These are phyloP conservation scores for Nitzschia palea DNA, from an alignment of 108 stramenopile species.

Conservation along the genomic window DNA sequence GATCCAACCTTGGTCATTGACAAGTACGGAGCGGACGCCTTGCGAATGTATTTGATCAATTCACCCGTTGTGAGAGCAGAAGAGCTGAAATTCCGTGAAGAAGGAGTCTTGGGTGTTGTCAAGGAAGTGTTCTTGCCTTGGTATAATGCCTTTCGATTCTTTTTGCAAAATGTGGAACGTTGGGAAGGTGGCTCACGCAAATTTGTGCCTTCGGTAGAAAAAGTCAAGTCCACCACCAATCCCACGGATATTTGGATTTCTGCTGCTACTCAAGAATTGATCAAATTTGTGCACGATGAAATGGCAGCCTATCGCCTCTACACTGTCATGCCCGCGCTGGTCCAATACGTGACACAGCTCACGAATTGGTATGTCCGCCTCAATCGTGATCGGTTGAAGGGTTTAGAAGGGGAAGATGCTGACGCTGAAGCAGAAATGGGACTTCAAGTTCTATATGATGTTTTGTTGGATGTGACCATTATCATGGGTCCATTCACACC, in stretches of 20 bases:
- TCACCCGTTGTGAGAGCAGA: constrained; percentile 99
- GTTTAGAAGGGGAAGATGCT: constrained; percentile 74
- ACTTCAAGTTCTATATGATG: constrained; percentile 96
- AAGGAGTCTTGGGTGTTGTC: constrained; percentile 96
- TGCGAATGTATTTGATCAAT: constrained; percentile 99
- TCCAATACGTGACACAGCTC: constrained; percentile 93
- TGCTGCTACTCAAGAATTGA: constrained; percentile 94
- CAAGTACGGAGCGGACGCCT: constrained; percentile 98
- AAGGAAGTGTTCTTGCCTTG: constrained; percentile 97
- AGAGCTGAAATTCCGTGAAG: constrained; percentile 95
- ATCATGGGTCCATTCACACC: constrained; percentile 99
- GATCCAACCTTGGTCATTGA: constrained; percentile 91
- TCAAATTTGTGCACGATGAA: constrained; percentile 97
- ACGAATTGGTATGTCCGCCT: constrained; percentile 99
- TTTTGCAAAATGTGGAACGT: constrained; percentile 88
- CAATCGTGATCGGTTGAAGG: constrained; percentile 99
- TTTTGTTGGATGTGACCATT: constrained; percentile 89
- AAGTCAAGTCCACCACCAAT: constrained; percentile 82
- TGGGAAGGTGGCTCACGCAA: constrained; percentile 64
- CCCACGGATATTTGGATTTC: constrained; percentile 98
- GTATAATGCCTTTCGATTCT: constrained; percentile 99
- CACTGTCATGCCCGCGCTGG: constrained; percentile 98
- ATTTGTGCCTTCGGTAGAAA: constrained; percentile 84
- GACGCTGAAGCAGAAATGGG: constrained; percentile 80
- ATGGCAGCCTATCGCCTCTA: constrained; percentile 98